phyloP scores from a whole-genome alignment of 495 filamentous ascomycete genomes.

The Cercophora newfieldiana region DNA sequence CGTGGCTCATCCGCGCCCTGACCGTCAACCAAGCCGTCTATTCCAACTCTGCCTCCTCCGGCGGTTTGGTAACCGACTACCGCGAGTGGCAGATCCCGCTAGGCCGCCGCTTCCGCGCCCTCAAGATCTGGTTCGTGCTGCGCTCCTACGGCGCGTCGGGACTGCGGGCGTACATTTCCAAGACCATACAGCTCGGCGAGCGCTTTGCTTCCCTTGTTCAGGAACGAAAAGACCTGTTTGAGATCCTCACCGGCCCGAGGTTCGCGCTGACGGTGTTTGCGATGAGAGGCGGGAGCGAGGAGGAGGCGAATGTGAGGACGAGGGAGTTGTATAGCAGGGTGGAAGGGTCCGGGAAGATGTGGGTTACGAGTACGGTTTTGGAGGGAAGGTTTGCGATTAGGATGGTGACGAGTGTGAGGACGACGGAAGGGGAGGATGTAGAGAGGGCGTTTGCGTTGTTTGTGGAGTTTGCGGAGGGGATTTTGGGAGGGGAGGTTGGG shows the following conservation, averaged over 20 bases:
- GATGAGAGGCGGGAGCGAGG: slow-evolving; percentile 42
- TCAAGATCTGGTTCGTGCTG: slow-evolving; percentile 98
- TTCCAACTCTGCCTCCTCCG: slow-evolving; percentile 74
- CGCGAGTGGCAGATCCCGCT: slow-evolving; percentile 98
- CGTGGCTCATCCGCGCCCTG: slow-evolving; percentile 73
- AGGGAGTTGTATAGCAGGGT: slow-evolving; percentile 76
- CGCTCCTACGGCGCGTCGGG: slow-evolving; percentile 81
- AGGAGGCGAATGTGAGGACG: slow-evolving; percentile 65
- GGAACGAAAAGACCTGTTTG: slow-evolving; percentile 69
- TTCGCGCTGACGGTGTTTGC: slow-evolving; percentile 83
- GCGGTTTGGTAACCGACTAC: slow-evolving; percentile 91
- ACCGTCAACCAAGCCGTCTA: slow-evolving; percentile 78
- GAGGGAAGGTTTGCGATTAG: slow-evolving; percentile 79
- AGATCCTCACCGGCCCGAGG: slow-evolving; percentile 69
- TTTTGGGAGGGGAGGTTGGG: not conserved
- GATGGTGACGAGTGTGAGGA: slow-evolving; percentile 69
- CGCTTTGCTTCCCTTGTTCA: slow-evolving; percentile 61
- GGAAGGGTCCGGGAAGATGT: slow-evolving; percentile 76
- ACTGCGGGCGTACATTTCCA: slow-evolving; percentile 69
- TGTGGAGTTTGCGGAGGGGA: slow-evolving; percentile 66
- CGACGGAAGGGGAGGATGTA: slow-evolving; percentile 69
- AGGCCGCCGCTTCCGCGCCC: slow-evolving; percentile 82
- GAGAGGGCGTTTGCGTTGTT: slow-evolving; percentile 76
- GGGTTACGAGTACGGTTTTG: slow-evolving; percentile 76
- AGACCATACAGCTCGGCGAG: slow-evolving; percentile 66